Conservation (phyloP, 169 alveolate species). For the Babesia ovis region DNA sequence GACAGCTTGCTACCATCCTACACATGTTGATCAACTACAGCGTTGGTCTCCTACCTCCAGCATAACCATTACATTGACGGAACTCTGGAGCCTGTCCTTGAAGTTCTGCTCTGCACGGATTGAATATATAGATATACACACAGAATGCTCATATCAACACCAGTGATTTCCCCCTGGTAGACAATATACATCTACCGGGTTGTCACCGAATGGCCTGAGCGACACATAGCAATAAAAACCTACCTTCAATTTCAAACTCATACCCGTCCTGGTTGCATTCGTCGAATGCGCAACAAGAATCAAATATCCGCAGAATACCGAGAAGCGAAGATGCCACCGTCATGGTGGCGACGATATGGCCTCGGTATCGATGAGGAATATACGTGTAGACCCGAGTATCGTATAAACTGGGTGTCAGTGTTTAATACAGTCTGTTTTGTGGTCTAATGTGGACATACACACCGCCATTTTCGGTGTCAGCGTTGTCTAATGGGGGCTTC, state of each 20-base stretch:
- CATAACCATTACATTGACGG: constrained; percentile 49
- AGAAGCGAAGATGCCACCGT: constrained; percentile 32
- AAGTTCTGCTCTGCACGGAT: constrained; percentile 49
- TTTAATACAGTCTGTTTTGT: too few relatives aligned
- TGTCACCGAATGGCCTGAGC: too few relatives aligned
- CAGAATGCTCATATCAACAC: background rate
- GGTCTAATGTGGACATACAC: constrained; percentile 2
- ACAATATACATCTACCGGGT: too few relatives aligned
- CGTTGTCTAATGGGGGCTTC: constrained; percentile 16
- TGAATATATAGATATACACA: background rate
- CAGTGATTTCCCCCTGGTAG: too few relatives aligned
- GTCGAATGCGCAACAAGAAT: constrained; percentile 62
- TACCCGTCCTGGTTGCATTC: constrained; percentile 39
- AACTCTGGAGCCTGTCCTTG: constrained; percentile 33
- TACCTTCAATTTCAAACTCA: constrained; percentile 62
- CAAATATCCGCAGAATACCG: constrained; percentile 47
- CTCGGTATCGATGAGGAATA: background rate
- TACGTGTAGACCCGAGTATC: background rate
- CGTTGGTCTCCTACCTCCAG: constrained; percentile 40
- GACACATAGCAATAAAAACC: background rate
- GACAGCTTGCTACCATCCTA: constrained; percentile 63
- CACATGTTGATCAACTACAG: background rate
- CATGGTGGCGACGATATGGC: constrained; percentile 19
- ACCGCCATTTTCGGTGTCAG: background rate
- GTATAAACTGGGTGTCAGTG: background rate